Base-by-base conservation (phyloP, 352 stramenopile species). In the Phytopythium vexans region DNA sequence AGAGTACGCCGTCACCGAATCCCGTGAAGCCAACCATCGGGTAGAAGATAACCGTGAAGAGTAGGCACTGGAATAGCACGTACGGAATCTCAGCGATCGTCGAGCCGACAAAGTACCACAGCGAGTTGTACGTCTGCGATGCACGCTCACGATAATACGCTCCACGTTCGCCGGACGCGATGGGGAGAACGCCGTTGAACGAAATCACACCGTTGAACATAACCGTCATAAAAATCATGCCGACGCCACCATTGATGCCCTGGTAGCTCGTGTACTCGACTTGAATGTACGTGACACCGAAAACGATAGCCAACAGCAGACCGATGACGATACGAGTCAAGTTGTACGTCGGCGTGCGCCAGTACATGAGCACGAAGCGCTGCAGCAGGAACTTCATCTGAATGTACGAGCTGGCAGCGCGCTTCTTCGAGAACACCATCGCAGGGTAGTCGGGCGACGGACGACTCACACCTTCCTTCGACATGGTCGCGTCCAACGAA, bases 101-200 rank as follows among this genome's bases (percentile, higher is more conserved):
- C 38, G 48, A 62, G n/a, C 82, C 70, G 12, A 92, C 16, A 32
- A 68, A 71, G 56, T 96, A 86, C 47, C 80, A 72, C 15, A 68
- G 56, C 21, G 77, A 54, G 43, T 78, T 69, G 56, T 97, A 97
- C 60, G 92, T 95, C 52, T 83, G 56, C 6, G 82, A 74, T 33
- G 79, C 74, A n/a, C 89, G 83, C 57, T 97, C 88, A 5, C 86
- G 66, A 74, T 97, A 97, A 56, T 60, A 60, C 41, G 54, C 72
- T 14, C 46, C 39, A 27, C 52, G 70, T 56, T 96, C 83, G 11
- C 71, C 71, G 55, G 77, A 70, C 44, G 91, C 74, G 2, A 94
- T 47, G 9, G 82, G 71, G 4, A 96, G 41, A 8, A 87, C 73
- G 8, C 66, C 83, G 41, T 91, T 63, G 44, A 94, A 78, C 21